Conservation (phyloP, 2,329 filamentous ascomycete species). For the Fusarium agapanthi region DNA sequence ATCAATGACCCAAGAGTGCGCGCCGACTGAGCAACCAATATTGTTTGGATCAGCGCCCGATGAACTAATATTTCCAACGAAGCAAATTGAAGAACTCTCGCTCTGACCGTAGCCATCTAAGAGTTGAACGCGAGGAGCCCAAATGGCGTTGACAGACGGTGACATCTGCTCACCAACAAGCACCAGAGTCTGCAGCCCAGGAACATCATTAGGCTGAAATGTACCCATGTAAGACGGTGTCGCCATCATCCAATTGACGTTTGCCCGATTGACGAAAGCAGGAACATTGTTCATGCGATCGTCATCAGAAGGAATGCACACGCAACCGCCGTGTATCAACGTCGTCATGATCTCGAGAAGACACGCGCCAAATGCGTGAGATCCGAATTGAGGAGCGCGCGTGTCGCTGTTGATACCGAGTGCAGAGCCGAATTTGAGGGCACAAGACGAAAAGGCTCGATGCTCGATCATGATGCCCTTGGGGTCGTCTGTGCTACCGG, state of each 20-base stretch:
- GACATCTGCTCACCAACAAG: conserved; percentile 9
- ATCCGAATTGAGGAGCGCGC: conserved; percentile 23
- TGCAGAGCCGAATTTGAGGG: not conserved
- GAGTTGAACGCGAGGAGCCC: conserved; percentile 37
- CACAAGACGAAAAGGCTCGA: not conserved
- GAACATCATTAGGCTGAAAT: not conserved
- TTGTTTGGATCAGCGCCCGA: not conserved
- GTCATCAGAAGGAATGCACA: conserved; percentile 35
- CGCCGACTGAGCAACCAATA: conserved; percentile 18
- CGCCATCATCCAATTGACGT: conserved; percentile 22
- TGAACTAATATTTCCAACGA: not conserved
- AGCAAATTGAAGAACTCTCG: conserved; percentile 17
- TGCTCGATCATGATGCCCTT: conserved; percentile 27
- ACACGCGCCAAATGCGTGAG: conserved; percentile 31
- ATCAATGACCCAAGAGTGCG: conserved; percentile 23
- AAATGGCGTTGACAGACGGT: not conserved
- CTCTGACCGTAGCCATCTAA: conserved; percentile 52
- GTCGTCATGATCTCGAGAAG: conserved; percentile 22
- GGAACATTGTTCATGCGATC: conserved; percentile 34
- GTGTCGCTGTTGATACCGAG: not conserved
- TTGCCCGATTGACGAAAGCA: not conserved
- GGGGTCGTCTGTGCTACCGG: conserved; percentile 32
- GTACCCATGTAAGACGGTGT: conserved; percentile 26
- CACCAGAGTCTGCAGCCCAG: not conserved
- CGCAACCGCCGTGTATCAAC: conserved; percentile 14